Evolutionary conservation across 768 basidiomycete genomes (phyloP), one percentile per base, ranked within the genome.

Genomic region (Floccularia luteovirens): DNA sequence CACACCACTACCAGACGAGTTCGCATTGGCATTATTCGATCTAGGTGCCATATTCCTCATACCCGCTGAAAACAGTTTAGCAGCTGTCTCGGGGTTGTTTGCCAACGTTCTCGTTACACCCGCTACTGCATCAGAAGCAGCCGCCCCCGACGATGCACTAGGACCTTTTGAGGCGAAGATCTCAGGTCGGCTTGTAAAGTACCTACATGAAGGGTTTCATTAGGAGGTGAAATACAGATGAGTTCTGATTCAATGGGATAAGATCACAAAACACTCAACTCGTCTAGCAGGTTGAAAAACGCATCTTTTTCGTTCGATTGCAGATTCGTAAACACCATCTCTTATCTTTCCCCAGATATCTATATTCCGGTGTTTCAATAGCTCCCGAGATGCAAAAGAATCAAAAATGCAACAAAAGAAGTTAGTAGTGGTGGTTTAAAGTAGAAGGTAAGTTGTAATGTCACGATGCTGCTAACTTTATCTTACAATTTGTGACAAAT

Each of bases 241-340:
- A 23, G 24, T 24, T 25, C 22, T 20, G 5, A 19, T 37, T 37
- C n/a, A n/a, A n/a, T n/a, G 8, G 17, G 11, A 34, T 19, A 17
- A 34, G 11, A 34, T 10, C 36, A 11, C 8, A 7, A 27, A 37
- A 37, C 43, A 43, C 69, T 61, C 57, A n/a, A 88, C 87, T 90
- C 87, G 55, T 90, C 87, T 24, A 90, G 64, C 17, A 90, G 71
- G 22, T 72, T 68, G 53, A 90, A 90, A 59, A 90, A 89, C 11
- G 87, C 86, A 40, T 83, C 74, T 57, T 89, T 89, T 58, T 90
- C 87, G 47, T 77, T 62, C 37, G 60, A 44, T 14, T 74, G 64
- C 33, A 90, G 70, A 48, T 73, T 80, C 41, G 83, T 55, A 52
- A 90, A 90, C 30, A 81, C 82, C 85, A 87, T 87, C 31, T 28